phyloP scores from a whole-genome alignment of 345 rosid genomes.

The Melastoma malabathricum region DNA sequence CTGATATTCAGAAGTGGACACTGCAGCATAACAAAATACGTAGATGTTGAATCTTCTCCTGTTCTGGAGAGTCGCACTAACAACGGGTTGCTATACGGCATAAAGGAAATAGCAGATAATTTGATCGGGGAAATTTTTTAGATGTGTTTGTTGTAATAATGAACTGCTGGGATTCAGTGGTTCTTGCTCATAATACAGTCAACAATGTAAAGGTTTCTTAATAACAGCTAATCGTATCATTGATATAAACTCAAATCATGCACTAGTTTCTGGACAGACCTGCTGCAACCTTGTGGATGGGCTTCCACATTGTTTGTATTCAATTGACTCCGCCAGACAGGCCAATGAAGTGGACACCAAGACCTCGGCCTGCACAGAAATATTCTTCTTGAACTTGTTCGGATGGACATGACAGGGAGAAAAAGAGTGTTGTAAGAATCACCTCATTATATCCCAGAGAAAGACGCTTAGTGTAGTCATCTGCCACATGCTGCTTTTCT shows the following conservation, averaged over 20 bases:
- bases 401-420: background rate
- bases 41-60: no score
- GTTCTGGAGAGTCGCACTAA: no score
- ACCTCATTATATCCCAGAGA: constrained; percentile 77
- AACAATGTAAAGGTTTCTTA: background rate
- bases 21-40: constrained; percentile 18
- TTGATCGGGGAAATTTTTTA: no score
- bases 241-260: background rate
- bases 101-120: no score
- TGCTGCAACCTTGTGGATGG: constrained; percentile 46
- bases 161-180: no score
- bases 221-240: constrained; percentile 1
- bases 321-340: constrained; percentile 37
- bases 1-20: constrained; percentile 91
- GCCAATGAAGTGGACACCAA: constrained; percentile 66
- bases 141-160: no score
- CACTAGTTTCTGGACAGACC: constrained; percentile 26
- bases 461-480: constrained; percentile 79
- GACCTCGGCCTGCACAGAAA: constrained; percentile 54
- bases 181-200: background rate
- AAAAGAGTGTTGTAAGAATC: constrained; percentile 4
- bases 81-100: no score
- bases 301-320: constrained; percentile 15
- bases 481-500: constrained; percentile 78
- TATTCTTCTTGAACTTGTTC: background rate